Conservation (phyloP, 176 grass and related monocot genomes). For the Alloteropsis semialata region DNA sequence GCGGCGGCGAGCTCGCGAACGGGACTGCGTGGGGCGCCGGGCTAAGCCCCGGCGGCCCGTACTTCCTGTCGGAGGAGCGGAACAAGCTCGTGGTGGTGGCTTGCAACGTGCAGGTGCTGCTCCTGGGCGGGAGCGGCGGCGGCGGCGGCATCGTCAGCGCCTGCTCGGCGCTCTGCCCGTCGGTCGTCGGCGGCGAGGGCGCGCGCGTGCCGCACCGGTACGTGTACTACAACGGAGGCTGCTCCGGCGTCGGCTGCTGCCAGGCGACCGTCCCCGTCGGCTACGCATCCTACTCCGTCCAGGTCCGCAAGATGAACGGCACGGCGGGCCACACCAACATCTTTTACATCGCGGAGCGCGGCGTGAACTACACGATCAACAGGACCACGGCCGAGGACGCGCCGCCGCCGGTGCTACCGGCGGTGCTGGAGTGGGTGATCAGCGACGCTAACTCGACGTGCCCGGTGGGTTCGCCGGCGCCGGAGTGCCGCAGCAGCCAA, state of each 20-base stretch:
- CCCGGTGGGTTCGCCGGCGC: background rate
- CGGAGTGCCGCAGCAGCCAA: conserved; percentile 31
- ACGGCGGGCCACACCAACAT: background rate
- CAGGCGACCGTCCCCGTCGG: conserved; percentile 6
- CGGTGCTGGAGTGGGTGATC: conserved; percentile 49
- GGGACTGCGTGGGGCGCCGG: background rate
- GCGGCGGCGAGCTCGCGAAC: background rate
- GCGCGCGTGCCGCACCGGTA: background rate
- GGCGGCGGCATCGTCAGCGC: conserved; percentile 4
- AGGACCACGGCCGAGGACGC: background rate
- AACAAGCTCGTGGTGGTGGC: conserved; percentile 30
- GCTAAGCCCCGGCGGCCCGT: background rate
- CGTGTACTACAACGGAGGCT: background rate
- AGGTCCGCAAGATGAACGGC: background rate
- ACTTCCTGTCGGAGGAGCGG: background rate
- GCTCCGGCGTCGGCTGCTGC: conserved; percentile 51
- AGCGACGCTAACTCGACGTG: background rate
- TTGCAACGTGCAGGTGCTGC: conserved; percentile 15
- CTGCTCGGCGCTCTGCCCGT: conserved; percentile 26
- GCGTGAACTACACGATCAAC: background rate
- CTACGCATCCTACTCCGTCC: conserved; percentile 29
- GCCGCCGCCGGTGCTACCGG: background rate
- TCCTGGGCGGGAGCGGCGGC: background rate
- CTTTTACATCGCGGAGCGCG: background rate
- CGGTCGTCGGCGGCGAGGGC: background rate